Base-by-base conservation (phyloP, 108 stramenopile species). In the Skeletonema costatum region DNA sequence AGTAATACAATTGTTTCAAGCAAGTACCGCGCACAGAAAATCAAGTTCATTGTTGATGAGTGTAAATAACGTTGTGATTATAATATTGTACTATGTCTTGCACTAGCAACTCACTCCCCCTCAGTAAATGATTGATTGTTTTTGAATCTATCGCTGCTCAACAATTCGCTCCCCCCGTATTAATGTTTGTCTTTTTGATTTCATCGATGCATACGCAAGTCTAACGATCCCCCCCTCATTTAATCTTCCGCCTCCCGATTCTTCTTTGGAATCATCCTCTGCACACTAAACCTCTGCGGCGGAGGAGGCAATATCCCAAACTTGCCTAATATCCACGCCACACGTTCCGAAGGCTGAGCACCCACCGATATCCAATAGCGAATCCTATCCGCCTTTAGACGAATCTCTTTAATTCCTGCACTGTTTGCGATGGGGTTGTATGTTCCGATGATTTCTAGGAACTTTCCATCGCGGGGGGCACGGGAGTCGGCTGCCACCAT, bases 351-450 rank as follows among this genome's bases (percentile, higher is more conserved):
- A 1, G 98, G 97, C 85, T 98, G 97, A 2, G 99, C 99, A 5
- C 99, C 99, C 9, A 95, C 95, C 10, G 86, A 81, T 33, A 98
- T 71, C 99, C 98, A 98, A 82, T 98, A 99, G 56, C 92, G 88
- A 59, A 98, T 63, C 32, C 98, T 86, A 79, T 99, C 97, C 25
- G 92, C 87, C 70, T 98, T 97, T 53, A 98, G 82, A 36, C 97
- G 86, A 42, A 99, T 95, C 88, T 99, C 98, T 77, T 99, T 99
- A 60, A 96, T 90, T 13, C 98, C 98, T 30, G 87, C 91, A 25
- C 66, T 77, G 32, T 89, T 92, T 10, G 99, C 93, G 38, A 99
- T 85, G 36, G 99, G 99, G 81, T 99, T 97, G 88, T 99, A 99
- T 5, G 97, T 98, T 35, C 99, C 99, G 16, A 99, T 83, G 69